Conservation (phyloP, 2,329 filamentous ascomycete species). For the Scopulariopsis brevicaulis region DNA sequence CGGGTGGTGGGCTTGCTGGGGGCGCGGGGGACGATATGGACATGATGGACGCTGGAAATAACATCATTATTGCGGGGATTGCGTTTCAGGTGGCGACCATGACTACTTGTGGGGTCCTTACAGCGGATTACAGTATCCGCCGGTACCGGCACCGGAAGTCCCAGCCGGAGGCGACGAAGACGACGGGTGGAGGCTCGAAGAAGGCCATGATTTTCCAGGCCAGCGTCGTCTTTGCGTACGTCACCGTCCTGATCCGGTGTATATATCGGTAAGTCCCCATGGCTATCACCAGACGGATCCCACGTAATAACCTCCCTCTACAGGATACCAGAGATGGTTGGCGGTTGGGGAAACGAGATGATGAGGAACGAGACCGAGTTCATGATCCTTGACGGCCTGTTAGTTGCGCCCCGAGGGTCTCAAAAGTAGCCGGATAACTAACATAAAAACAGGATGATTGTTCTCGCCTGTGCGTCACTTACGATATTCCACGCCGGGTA, state of each 20-base stretch:
- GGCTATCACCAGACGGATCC: neutral
- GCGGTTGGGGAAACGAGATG: conserved; percentile 49
- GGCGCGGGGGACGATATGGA: conserved; percentile 24
- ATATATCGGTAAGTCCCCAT: neutral
- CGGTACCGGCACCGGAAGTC: neutral
- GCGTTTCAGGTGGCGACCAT: conserved; percentile 48
- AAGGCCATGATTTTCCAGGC: conserved; percentile 1
- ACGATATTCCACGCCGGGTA: conserved; percentile 30
- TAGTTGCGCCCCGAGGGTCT: neutral
- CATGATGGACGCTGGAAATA: conserved; percentile 39
- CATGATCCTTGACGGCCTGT: conserved; percentile 43
- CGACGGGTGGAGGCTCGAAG: neutral
- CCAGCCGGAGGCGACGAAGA: neutral
- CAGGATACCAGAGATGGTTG: conserved; percentile 52
- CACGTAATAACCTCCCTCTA: neutral
- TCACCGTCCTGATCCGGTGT: conserved; percentile 1
- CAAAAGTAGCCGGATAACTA: neutral
- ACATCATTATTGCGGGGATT: conserved; percentile 55
- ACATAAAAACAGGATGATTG: conserved; percentile 23
- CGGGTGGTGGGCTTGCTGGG: conserved; percentile 33
- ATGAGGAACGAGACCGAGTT: conserved; percentile 44
- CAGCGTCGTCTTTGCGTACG: neutral
- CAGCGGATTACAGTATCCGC: conserved; percentile 20
- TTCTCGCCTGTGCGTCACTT: conserved; percentile 30
- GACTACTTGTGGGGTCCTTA: conserved; percentile 37